phyloP scores from a whole-genome alignment of 352 stramenopile species.

The Pythium periplocum region DNA sequence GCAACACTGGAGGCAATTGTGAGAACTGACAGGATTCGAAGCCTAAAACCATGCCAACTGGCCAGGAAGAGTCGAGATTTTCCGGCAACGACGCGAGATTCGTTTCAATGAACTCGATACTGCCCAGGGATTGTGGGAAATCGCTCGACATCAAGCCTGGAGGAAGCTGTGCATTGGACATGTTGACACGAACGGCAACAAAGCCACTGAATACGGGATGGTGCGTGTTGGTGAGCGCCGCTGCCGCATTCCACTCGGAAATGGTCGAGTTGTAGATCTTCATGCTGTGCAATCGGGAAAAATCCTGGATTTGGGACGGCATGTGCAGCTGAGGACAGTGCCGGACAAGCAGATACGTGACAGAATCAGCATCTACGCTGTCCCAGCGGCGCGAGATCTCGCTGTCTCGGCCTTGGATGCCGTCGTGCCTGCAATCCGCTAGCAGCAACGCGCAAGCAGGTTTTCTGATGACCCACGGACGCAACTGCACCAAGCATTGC shows the following conservation, averaged over 20 bases:
- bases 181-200: no score
- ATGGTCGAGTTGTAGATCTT: constrained; percentile 16
- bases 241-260: neutral
- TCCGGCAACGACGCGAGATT: neutral
- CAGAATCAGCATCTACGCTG: no score
- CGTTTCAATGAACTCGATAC: no score
- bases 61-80: constrained; percentile 2
- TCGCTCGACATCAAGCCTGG: no score
- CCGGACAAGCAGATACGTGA: constrained; percentile 1
- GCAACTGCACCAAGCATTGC: no score
- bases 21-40: constrained; percentile 8
- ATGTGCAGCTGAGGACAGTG: constrained; percentile 12
- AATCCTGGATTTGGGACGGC: neutral
- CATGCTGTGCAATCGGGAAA: constrained; percentile 7
- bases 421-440: neutral
- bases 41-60: neutral
- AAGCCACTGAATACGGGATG: no score
- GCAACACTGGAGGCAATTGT: neutral
- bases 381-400: neutral
- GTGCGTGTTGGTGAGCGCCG: neutral
- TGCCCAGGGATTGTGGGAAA: no score
- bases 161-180: no score
- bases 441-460: no score
- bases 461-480: no score
- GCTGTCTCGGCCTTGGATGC: neutral